A percentile compares a stretch with the other conserved stretches of the same genome.
Conservation (phyloP, 2,329 filamentous ascomycete genomes). For the Claviceps pazoutovae region DNA sequence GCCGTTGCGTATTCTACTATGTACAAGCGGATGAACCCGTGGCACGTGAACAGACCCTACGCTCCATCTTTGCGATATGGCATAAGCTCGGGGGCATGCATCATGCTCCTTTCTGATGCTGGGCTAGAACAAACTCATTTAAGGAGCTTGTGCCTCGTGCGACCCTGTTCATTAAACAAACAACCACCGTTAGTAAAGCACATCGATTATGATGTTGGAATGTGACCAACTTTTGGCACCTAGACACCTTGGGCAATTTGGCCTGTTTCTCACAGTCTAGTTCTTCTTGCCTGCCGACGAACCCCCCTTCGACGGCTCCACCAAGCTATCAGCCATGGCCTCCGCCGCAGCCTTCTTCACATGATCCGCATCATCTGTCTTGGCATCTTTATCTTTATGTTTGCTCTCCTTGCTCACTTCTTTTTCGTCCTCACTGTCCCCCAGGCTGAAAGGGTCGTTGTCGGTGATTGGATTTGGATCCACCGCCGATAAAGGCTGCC, state of each 20-base stretch:
- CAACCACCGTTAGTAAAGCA: background rate
- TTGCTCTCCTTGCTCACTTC: conserved; percentile 26
- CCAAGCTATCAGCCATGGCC: conserved; percentile 43
- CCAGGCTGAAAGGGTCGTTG: conserved; percentile 91
- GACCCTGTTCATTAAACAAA: background rate
- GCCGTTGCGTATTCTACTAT: too few relatives aligned
- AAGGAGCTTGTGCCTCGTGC: background rate
- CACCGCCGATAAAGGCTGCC: conserved; percentile 82
- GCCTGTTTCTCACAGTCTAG: conserved; percentile 8
- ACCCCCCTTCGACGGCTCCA: conserved; percentile 24
- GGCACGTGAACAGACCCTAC: too few relatives aligned
- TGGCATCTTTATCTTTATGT: conserved; percentile 38
- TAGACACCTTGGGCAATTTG: background rate
- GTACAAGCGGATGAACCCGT: too few relatives aligned
- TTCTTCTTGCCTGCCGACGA: conserved; percentile 21
- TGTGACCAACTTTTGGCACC: background rate
- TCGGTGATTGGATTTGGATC: conserved; percentile 71
- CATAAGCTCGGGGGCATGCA: background rate
- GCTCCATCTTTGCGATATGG: too few relatives aligned
- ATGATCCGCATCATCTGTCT: conserved; percentile 44
- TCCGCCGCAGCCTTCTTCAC: conserved; percentile 52
- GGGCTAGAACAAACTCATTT: background rate
- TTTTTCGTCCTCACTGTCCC: conserved; percentile 91
- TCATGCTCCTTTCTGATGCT: conserved; percentile 3
- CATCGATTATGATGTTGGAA: background rate